phyloP scores from a whole-genome alignment of 768 basidiomycete genomes.

The Suillus americanus region DNA sequence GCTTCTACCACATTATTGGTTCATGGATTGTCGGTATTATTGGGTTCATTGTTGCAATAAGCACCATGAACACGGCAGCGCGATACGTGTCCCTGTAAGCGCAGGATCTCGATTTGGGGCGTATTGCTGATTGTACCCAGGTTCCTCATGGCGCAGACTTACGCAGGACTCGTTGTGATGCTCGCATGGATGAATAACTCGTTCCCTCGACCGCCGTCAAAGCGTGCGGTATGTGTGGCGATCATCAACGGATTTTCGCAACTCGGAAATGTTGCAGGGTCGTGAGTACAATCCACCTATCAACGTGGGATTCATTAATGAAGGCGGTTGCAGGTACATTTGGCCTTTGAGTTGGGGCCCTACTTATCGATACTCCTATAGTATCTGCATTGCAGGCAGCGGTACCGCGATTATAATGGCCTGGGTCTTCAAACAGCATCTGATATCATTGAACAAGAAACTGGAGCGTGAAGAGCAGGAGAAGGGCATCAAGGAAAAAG shows the following conservation, averaged over 20 bases:
- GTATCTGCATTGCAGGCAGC: constrained; percentile 65
- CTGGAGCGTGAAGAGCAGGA: constrained; percentile 38
- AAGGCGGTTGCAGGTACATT: constrained; percentile 45
- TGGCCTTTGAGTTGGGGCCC: constrained; percentile 74
- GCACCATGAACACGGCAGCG: constrained; percentile 60
- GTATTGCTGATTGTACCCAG: constrained; percentile 32
- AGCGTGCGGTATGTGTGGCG: constrained; percentile 82
- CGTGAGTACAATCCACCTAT: constrained; percentile 47
- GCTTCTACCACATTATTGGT: constrained; percentile 65
- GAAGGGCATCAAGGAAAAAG: constrained; percentile 41
- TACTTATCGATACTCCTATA: constrained; percentile 68
- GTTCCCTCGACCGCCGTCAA: constrained; percentile 77
- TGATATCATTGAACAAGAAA: constrained; percentile 41
- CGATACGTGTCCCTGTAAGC: constrained; percentile 66
- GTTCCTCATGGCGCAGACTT: constrained; percentile 75
- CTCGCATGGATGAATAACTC: constrained; percentile 52
- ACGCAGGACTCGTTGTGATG: constrained; percentile 70
- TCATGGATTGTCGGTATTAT: constrained; percentile 58
- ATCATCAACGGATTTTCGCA: constrained; percentile 81
- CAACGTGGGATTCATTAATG: background rate
- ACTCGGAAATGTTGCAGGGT: constrained; percentile 81
- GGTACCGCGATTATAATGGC: constrained; percentile 51
- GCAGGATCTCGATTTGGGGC: constrained; percentile 8
- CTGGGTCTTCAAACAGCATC: constrained; percentile 43
- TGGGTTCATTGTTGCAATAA: constrained; percentile 66